phyloP scores from a whole-genome alignment of 2,329 filamentous ascomycete genomes.

The Penicillium sp. region DNA sequence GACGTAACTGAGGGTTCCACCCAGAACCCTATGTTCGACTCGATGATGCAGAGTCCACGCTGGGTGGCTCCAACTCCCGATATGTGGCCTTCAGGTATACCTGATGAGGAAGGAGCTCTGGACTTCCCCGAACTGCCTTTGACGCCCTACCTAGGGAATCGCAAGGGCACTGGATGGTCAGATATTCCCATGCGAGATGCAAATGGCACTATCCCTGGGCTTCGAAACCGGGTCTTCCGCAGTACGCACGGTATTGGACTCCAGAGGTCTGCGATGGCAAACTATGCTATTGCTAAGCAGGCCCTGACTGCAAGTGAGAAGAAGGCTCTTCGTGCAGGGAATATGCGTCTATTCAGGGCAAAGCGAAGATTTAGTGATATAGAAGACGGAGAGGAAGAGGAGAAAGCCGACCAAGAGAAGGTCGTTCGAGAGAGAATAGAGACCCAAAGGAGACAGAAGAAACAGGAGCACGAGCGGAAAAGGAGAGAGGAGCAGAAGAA shows the following conservation, averaged over 20 bases:
- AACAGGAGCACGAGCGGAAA: background rate
- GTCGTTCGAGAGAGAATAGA: background rate
- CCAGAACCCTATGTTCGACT: background rate
- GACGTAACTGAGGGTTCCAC: no score
- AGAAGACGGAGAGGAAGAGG: background rate
- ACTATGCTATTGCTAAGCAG: background rate
- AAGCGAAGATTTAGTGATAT: background rate
- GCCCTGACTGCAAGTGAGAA: background rate
- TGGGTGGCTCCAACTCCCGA: background rate
- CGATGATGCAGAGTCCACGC: conserved; percentile 2
- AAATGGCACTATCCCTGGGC: background rate
- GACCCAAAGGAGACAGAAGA: background rate
- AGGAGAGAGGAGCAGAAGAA: background rate
- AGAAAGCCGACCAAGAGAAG: background rate
- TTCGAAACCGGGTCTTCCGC: background rate
- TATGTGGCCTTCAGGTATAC: conserved; percentile 6
- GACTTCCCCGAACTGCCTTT: conserved; percentile 7
- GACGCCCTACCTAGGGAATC: background rate
- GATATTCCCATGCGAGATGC: background rate
- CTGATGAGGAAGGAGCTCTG: conserved; percentile 6
- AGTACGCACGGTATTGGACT: background rate
- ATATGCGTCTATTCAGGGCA: background rate
- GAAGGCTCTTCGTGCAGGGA: background rate
- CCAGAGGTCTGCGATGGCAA: background rate
- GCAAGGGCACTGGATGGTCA: background rate